Base-by-base conservation (phyloP, 2,329 filamentous ascomycete genomes). In the Fusarium musae region DNA sequence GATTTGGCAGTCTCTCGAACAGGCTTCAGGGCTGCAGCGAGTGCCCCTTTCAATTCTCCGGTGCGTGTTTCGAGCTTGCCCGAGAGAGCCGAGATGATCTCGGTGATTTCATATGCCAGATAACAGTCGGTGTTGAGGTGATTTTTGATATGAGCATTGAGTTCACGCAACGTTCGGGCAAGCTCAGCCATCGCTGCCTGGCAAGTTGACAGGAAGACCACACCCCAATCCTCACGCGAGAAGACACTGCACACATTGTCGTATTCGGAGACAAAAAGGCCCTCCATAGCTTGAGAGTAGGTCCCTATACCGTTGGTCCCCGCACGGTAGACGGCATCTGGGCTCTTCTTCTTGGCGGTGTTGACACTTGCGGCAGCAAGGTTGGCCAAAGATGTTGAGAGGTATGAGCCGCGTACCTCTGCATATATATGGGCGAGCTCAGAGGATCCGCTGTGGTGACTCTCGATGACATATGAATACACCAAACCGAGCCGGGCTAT, bases 61-160 rank as follows among this genome's bases (percentile, higher is more conserved):
- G 95, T 97, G 69, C 92, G 91, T 9, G 89, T 88, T 72, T 97
- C 96, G 8, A 99, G 85, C 43, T 92, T 91, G 63, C 91, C 92
- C 5, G 94, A 95, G 53, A 97, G 87, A 17, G 88, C 89, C 2
- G 94, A 93, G 52, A 98, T 90, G 68, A 98, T 93, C 78, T 97
- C 96, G 37, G 97, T 93, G 37, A 98, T 93, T 80, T 99, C 96
- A 80, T 97, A 99, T 12, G 95, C 95, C 54, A 99, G 88, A 80
- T 94, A 98, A 82, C 96, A 98, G 81, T 99, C 96, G 0, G 94
- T 97, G 74, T 91, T 89, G 43, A 98, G 85, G 79, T 98, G 95
- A 44, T 89, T 85, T 79, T 95, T 95, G 82, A 98, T 95, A 78
- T 98, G 95, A 56, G 90, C 88, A 81, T 98, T 98, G 37, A 99